Evolutionary conservation across 2,329 filamentous ascomycete genomes (phyloP).

Genomic region (Parafenestella ontariensis): DNA sequence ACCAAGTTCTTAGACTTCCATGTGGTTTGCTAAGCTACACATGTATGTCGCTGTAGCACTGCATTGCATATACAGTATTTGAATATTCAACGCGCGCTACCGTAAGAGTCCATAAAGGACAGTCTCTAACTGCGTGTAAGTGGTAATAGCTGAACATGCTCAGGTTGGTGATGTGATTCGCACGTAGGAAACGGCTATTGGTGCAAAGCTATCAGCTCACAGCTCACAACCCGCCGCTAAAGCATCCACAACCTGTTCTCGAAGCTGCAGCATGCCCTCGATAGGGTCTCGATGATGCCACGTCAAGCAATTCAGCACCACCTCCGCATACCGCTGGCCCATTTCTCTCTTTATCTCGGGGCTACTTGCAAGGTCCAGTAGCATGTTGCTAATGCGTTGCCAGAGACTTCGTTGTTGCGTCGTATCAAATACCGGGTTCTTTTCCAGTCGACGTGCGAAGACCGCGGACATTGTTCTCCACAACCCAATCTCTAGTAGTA

Average conservation of each 20-base stretch:
- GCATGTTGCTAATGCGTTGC: slow-evolving; percentile 13
- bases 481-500: slow-evolving; percentile 61
- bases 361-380: slow-evolving; percentile 16
- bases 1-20: too few species aligned
- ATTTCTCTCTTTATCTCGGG: slow-evolving; percentile 20
- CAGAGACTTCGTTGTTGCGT: slow-evolving; percentile 11
- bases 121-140: too few species aligned
- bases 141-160: too few species aligned
- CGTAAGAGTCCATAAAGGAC: too few species aligned
- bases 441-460: slow-evolving; percentile 17
- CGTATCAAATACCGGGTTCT: slow-evolving; percentile 9
- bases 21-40: too few species aligned
- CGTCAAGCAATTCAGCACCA: slow-evolving; percentile 18
- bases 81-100: too few species aligned
- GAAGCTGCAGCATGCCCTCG: slow-evolving; percentile 16
- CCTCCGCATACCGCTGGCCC: slow-evolving; percentile 13
- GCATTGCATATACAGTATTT: too few species aligned
- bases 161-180: too few species aligned
- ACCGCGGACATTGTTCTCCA: slow-evolving; percentile 43
- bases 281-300: slow-evolving; percentile 13
- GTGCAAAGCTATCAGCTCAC: too few species aligned
- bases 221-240: background rate
- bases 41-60: too few species aligned
- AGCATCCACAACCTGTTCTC: slow-evolving; percentile 16
- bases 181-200: too few species aligned